These are phyloP conservation scores for Daldinia childiae DNA, from an alignment of 495 filamentous ascomycete genomes.

Conservation along the genomic window DNA sequence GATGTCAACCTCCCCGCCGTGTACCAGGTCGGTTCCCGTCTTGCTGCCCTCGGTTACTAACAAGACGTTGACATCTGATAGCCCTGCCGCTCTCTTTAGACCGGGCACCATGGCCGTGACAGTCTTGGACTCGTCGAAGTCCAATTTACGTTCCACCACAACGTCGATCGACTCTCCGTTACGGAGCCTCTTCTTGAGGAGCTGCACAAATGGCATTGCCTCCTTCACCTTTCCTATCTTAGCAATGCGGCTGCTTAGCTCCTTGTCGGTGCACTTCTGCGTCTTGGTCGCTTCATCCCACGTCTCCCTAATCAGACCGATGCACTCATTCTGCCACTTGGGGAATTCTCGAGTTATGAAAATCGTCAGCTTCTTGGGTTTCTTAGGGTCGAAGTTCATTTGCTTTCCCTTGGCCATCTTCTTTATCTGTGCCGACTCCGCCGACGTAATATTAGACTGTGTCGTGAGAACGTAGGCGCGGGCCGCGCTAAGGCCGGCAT, in stretches of 20 bases:
- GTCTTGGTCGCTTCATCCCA: slow-evolving; percentile 53
- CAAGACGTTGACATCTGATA: slow-evolving; percentile 70
- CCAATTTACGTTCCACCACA: slow-evolving; percentile 83
- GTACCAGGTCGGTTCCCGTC: slow-evolving; percentile 63
- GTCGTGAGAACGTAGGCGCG: slow-evolving; percentile 82
- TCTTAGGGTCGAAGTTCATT: slow-evolving; percentile 82
- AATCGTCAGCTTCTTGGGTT: slow-evolving; percentile 90
- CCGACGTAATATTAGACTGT: slow-evolving; percentile 80
- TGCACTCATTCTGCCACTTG: slow-evolving; percentile 89
- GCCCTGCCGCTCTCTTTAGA: slow-evolving; percentile 69
- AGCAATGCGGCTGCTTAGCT: slow-evolving; percentile 73
- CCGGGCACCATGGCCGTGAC: slow-evolving; percentile 63
- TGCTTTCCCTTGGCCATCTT: slow-evolving; percentile 91
- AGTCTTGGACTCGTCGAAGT: slow-evolving; percentile 83
- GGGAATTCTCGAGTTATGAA: slow-evolving; percentile 82
- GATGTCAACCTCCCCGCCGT: slow-evolving; percentile 63
- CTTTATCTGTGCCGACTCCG: slow-evolving; percentile 81
- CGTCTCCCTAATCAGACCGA: slow-evolving; percentile 71
- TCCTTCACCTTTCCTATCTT: slow-evolving; percentile 93
- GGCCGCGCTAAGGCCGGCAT: slow-evolving; percentile 74
- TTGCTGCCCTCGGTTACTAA: slow-evolving; percentile 76
- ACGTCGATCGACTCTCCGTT: slow-evolving; percentile 63
- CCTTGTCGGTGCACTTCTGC: slow-evolving; percentile 77
- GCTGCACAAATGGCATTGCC: slow-evolving; percentile 96
- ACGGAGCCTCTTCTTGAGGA: slow-evolving; percentile 80